A percentile compares a stretch with the other conserved stretches of the same genome.
phyloP scores from a whole-genome alignment of 1,284 basidiomycete species.

The Malassezia globosa region DNA sequence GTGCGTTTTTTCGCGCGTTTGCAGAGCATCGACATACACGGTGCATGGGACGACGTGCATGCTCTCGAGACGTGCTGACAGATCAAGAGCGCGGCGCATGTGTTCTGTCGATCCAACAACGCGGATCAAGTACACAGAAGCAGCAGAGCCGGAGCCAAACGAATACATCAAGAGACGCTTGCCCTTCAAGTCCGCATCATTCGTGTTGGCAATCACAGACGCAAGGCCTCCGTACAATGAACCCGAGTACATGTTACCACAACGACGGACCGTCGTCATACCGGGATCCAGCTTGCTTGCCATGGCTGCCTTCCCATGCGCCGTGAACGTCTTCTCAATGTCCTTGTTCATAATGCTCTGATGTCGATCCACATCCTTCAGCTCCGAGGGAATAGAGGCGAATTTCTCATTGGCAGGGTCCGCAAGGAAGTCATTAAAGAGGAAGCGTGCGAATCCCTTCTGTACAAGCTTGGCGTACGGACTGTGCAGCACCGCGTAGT shows the following conservation, averaged over 20 bases:
- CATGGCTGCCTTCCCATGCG: conserved; percentile 28
- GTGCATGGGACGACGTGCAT: conserved; percentile 88
- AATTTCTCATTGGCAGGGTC: conserved; percentile 63
- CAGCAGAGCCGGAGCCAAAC: conserved; percentile 83
- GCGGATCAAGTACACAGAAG: conserved; percentile 74
- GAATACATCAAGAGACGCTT: conserved; percentile 69
- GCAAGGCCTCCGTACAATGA: conserved; percentile 88
- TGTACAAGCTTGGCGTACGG: conserved; percentile 98
- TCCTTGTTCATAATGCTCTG: conserved; percentile 67
- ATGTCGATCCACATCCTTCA: conserved; percentile 56
- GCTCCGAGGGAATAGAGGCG: conserved; percentile 59
- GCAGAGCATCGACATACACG: conserved; percentile 65
- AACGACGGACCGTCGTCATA: conserved; percentile 42
- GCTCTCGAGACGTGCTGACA: conserved; percentile 62
- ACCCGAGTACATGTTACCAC: conserved; percentile 98
- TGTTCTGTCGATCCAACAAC: conserved; percentile 73
- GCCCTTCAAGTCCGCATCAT: conserved; percentile 35
- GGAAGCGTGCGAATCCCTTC: conserved; percentile 85
- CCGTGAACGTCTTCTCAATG: conserved; percentile 63
- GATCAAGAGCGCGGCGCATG: conserved; percentile 67
- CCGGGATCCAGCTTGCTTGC: conserved; percentile 36
- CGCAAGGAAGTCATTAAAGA: conserved; percentile 82
- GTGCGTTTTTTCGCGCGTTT: conserved; percentile 75
- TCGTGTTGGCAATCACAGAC: conserved; percentile 47
- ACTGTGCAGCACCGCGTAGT: conserved; percentile 70